Base-by-base conservation (phyloP, 331 rosid genomes). In the Stylosanthes scabra region DNA sequence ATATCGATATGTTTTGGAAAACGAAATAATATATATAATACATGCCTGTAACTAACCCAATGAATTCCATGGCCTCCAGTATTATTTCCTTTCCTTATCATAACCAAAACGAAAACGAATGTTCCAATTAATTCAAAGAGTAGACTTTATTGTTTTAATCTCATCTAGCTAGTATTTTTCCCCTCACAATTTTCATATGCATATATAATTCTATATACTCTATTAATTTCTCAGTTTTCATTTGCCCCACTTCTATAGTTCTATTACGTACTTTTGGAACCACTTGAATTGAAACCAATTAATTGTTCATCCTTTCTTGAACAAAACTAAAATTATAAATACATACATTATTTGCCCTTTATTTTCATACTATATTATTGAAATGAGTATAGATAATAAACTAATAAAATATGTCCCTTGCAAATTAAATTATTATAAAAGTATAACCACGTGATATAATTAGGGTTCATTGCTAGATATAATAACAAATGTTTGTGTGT, bases 141-240 rank as follows among this genome's bases (percentile, higher is more conserved):
- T 7, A 51, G 62, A 5, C 44, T 68, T 68, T 64, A 49, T 60
- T 60, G 27, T 66, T 34, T 4, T 66, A 31, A 31, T 31, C 37
- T 5, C 5, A 44, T 11, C 2, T 0, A 65, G 42, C 6, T 11
- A 42, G 29, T 11, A 47, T 13, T 47, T 57, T 57, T 57, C 1
- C 42, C 70, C 6, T 45, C 58, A 4, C 16, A 46, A 65, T 12
- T 46, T 65, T 28, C 3, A 49, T 27, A 12, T 46, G 41, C 28
- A 11, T 20, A 20, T 20, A 20, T n/a, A 9, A 65, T 11, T 28
- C 14, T 13, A 47, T 13, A 49, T 49, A 49, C 14, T 46, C 51
- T 49, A 49, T 49, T 49, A 49, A 13, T 25, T 40, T 62, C 8
- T 62, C 50, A 62, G 31, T 62, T 5, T 39, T 41, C 14, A 9